These are phyloP conservation scores for Dispira simplex DNA, from an alignment of 192 early-diverging fungal species.

Conservation along the genomic window DNA sequence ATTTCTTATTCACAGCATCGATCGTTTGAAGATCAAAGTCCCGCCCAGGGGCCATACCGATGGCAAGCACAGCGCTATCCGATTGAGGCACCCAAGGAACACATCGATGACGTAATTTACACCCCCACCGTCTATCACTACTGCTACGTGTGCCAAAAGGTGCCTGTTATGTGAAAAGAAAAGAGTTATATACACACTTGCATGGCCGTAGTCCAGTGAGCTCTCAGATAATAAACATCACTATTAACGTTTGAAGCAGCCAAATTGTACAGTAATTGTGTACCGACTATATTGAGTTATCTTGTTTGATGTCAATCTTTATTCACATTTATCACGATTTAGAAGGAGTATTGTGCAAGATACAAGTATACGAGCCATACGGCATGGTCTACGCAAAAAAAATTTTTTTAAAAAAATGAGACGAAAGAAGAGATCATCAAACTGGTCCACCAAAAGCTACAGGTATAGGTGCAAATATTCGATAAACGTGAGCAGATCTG, in stretches of 20 bases:
- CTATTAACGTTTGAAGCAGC: too few relatives aligned
- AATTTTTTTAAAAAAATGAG: too few relatives aligned
- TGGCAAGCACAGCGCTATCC: neutral
- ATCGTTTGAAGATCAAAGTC: neutral
- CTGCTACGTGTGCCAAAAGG: slow-evolving; percentile 1
- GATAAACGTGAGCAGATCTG: slow-evolving; percentile 55
- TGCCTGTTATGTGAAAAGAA: neutral
- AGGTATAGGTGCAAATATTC: slow-evolving; percentile 35
- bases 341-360: too few relatives aligned
- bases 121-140: neutral
- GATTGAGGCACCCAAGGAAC: neutral
- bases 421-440: slow-evolving; percentile 5
- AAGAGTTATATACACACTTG: too few relatives aligned
- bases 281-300: too few relatives aligned
- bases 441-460: slow-evolving; percentile 7
- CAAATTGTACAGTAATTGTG: too few relatives aligned
- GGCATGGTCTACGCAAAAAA: too few relatives aligned
- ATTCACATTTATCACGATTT: too few relatives aligned
- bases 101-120: neutral
- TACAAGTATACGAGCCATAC: too few relatives aligned
- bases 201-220: too few relatives aligned
- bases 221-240: too few relatives aligned
- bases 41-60: neutral
- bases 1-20: neutral
- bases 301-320: too few relatives aligned